Base-by-base conservation (phyloP, 257 asterid genomes). In the Avicennia marina region DNA sequence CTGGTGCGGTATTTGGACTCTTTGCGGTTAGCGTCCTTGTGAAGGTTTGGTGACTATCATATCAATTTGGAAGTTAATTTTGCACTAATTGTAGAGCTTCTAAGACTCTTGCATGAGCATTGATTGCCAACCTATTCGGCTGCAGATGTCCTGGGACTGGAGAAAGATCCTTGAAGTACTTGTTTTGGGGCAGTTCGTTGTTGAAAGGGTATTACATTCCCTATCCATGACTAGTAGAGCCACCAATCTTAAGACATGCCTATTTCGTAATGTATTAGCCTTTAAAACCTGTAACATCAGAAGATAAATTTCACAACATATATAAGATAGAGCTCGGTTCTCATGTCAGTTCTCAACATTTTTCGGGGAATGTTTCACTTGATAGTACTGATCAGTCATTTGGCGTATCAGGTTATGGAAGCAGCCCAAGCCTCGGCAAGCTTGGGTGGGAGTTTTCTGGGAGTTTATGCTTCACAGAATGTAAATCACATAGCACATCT, bases 91-190 rank as follows among this genome's bases (percentile, higher is more conserved):
- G 40, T 63, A 18, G 17, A 60, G 18, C 19, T 22, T n/a, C 44
- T 40, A 68, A 42, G 48, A 43, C 41, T 43, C 58, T 19, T 31
- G 0, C 15, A 38, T 59, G 25, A 52, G 24, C 38, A 56, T 29
- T 44, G 47, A 59, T 54, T 68, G 55, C 38, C 52, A 2, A 21
- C 64, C 53, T 60, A 25, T 63, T 44, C 34, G 70, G 10, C 43
- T 64, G 54, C 69, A 91, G 98, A 88, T 91, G 90, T 88, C 98
- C 27, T 91, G 94, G 95, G 95, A 91, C 77, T 91, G 97, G 98
- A 85, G 97, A 70, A 91, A 88, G 90, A 91, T 91, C 40, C 95
- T 93, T 21, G 97, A 93, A 80, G 94, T 84, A 32, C 94, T 93
- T 67, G 81, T 93, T 56, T 53, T 89, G 80, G 98, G 98, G 40